A percentile compares a stretch with the other conserved stretches of the same genome.
Conservation (phyloP, 805 yeast genomes). For the Millerozyma miso region DNA sequence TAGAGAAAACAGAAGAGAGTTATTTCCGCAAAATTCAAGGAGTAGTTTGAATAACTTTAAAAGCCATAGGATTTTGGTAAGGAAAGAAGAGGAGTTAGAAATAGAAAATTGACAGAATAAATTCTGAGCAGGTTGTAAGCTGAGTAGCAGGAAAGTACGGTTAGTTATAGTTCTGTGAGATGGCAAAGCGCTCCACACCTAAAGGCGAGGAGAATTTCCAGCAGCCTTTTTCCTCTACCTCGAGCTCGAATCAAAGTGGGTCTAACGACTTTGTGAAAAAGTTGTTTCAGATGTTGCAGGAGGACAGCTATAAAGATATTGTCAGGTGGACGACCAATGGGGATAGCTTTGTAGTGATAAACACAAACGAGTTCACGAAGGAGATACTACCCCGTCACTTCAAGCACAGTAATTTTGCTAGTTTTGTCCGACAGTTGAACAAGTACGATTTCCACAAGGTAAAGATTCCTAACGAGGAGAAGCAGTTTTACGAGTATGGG, state of each 20-base stretch:
- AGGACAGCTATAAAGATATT: constrained; percentile 65
- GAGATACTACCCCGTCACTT: constrained; percentile 87
- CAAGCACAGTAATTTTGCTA: constrained; percentile 92
- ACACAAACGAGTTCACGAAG: constrained; percentile 86
- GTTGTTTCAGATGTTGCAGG: constrained; percentile 79
- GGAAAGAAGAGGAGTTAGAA: not conserved
- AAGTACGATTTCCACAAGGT: constrained; percentile 98
- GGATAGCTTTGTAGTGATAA: constrained; percentile 81
- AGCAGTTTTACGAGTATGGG: constrained; percentile 51
- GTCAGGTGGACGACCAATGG: constrained; percentile 88
- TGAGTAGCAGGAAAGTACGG: not conserved
- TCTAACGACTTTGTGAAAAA: constrained; percentile 80
- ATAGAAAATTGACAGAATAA: too few relatives aligned
- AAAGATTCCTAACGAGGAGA: constrained; percentile 63
- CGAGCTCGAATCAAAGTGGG: constrained; percentile 38
- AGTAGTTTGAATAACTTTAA: not conserved
- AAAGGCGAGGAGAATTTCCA: constrained; percentile 4
- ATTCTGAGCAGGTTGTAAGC: not conserved
- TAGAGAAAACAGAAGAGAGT: not conserved
- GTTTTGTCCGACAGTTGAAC: constrained; percentile 92
- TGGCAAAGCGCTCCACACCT: constrained; percentile 2
- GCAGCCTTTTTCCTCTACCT: constrained; percentile 9
- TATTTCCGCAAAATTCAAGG: not conserved
- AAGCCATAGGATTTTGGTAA: not conserved
- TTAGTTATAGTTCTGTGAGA: not conserved